These are phyloP conservation scores for Penicillium glabrum DNA, from an alignment of 2,329 filamentous ascomycete species.

Conservation along the genomic window DNA sequence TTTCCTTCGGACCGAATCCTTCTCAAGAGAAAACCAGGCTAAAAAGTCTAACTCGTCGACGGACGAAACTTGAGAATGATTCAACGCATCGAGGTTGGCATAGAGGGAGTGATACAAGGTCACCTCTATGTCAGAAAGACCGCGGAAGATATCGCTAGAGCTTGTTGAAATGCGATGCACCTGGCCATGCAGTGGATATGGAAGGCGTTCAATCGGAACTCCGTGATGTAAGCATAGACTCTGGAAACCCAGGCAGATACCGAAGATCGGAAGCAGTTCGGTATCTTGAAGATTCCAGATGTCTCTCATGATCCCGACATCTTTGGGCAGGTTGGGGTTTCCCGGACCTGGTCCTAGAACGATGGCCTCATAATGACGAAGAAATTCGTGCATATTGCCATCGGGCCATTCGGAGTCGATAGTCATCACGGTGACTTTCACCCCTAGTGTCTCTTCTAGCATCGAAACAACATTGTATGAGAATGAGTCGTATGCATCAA, in stretches of 20 bases:
- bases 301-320: constrained; percentile 77
- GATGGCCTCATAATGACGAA: constrained; percentile 71
- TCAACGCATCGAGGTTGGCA: constrained; percentile 40
- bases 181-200: constrained; percentile 79
- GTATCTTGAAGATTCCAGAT: constrained; percentile 68
- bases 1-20: constrained; percentile 35
- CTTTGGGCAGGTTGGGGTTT: constrained; percentile 67
- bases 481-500: constrained; percentile 97
- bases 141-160: constrained; percentile 64
- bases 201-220: constrained; percentile 63
- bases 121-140: constrained; percentile 61
- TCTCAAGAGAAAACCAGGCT: constrained; percentile 58
- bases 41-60: constrained; percentile 51
- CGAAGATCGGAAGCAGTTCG: constrained; percentile 72
- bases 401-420: constrained; percentile 60
- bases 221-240: constrained; percentile 71
- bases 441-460: constrained; percentile 67
- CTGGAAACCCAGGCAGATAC: constrained; percentile 88
- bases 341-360: constrained; percentile 91
- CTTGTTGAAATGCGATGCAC: constrained; percentile 66
- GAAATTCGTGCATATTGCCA: constrained; percentile 49
- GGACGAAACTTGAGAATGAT: not conserved
- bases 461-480: constrained; percentile 91
- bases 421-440: constrained; percentile 67
- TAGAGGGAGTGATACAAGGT: constrained; percentile 74